These are phyloP conservation scores for Populus hybrid DNA, from an alignment of 441 rosid species.

Conservation along the genomic window DNA sequence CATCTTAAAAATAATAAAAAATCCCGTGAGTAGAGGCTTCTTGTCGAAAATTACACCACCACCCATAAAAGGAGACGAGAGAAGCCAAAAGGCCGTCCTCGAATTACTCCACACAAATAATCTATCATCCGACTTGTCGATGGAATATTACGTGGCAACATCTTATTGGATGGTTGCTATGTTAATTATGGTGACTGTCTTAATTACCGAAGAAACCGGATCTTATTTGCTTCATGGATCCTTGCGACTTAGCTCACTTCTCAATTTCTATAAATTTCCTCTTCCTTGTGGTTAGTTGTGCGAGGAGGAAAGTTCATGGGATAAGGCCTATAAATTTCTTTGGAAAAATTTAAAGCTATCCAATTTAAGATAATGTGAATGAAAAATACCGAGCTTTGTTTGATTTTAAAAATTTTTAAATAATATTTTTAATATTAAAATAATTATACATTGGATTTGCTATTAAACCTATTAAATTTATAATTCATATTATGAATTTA, in stretches of 20 bases:
- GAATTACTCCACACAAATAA: background rate
- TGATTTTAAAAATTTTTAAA: no score
- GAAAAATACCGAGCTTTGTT: no score
- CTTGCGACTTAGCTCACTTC: background rate
- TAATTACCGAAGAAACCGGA: background rate
- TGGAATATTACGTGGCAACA: background rate
- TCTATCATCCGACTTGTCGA: background rate
- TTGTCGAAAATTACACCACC: background rate
- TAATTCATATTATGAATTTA: rapidly evolving
- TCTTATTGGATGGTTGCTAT: background rate
- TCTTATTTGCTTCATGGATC: background rate
- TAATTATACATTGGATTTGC: no score
- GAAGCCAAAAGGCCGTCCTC: background rate
- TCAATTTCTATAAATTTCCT: background rate
- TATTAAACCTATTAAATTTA: no score
- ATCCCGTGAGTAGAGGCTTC: background rate
- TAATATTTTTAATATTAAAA: no score
- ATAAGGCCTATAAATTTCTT: background rate
- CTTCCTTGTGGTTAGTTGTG: background rate
- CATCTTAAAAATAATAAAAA: no score
- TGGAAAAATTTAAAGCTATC: no score
- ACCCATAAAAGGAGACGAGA: background rate
- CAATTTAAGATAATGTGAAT: no score
- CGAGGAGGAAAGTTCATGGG: background rate
- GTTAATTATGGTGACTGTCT: background rate